phyloP scores from a whole-genome alignment of 208 protist genomes.

The Trypanosoma boissoni region DNA sequence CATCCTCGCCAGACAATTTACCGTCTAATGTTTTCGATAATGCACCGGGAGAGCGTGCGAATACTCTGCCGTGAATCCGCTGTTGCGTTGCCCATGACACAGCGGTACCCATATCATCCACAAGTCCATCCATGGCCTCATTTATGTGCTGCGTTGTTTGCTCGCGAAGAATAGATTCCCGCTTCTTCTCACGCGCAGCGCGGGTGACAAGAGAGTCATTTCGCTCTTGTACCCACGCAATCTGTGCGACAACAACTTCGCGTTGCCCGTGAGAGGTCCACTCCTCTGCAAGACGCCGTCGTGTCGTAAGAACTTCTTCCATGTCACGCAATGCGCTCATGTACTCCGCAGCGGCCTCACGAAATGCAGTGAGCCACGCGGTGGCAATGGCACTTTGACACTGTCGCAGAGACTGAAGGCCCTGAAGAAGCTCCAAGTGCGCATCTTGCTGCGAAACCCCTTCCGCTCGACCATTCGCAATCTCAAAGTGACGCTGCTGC shows the following conservation, averaged over 20 bases:
- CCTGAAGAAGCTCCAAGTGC: slow-evolving; percentile 8
- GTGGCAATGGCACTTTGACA: slow-evolving; percentile 10
- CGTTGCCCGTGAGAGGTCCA: slow-evolving; percentile 36
- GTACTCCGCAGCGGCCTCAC: slow-evolving; percentile 12
- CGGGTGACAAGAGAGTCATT: slow-evolving; percentile 14
- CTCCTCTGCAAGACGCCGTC: slow-evolving; percentile 25
- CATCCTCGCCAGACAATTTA: not conserved
- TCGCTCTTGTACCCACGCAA: slow-evolving; percentile 29
- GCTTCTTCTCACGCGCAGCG: not conserved
- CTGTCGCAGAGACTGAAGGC: slow-evolving; percentile 10
- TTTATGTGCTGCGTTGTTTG: slow-evolving; percentile 23
- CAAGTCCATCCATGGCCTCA: slow-evolving; percentile 37
- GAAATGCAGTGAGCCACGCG: slow-evolving; percentile 22
- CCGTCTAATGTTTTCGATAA: not conserved
- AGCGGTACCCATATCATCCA: slow-evolving; percentile 47
- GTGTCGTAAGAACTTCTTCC: slow-evolving; percentile 26
- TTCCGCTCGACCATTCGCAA: not conserved
- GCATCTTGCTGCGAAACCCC: slow-evolving; percentile 5
- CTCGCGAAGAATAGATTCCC: slow-evolving; percentile 17
- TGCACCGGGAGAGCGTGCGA: not conserved
- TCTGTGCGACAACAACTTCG: slow-evolving; percentile 14
- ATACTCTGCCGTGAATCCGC: slow-evolving; percentile 12
- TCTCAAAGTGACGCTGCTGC: not conserved
- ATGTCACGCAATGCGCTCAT: slow-evolving; percentile 27
- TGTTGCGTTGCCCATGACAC: slow-evolving; percentile 50